Conservation (phyloP, 257 asterid genomes). For the Henckelia pumila region DNA sequence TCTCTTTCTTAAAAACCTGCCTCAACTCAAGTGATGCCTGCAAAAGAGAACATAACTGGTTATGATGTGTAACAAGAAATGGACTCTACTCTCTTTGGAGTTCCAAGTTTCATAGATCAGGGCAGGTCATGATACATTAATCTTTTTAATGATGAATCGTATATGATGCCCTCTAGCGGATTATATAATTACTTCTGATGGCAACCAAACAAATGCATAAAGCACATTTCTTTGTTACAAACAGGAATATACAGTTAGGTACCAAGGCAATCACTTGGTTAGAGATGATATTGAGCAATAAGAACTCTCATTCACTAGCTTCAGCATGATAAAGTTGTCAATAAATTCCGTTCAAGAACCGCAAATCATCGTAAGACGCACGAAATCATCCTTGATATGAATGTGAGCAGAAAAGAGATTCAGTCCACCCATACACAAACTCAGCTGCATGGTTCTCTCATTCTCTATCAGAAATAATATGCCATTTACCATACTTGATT, state of each 20-base stretch:
- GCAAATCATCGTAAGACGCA: neutral
- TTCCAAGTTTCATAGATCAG: neutral
- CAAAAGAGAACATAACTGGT: neutral
- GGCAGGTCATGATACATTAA: neutral
- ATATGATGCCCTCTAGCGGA: neutral
- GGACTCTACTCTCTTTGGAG: neutral
- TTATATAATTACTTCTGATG: neutral
- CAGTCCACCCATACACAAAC: too few species aligned
- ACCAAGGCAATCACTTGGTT: neutral
- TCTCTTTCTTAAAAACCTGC: conserved; percentile 27
- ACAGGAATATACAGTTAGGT: neutral
- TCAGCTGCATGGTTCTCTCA: too few species aligned
- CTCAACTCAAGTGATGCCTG: conserved; percentile 49
- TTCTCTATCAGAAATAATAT: too few species aligned
- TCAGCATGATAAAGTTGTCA: neutral
- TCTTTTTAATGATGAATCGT: neutral
- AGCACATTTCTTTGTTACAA: neutral
- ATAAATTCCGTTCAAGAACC: neutral
- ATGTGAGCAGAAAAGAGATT: too few species aligned
- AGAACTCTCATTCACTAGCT: neutral
- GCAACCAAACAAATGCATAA: neutral
- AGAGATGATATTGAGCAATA: neutral
- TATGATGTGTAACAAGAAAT: neutral
- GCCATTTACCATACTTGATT: too few species aligned
- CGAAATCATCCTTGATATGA: too few species aligned